Conservation (phyloP, 345 rosid species). For the Hevea brasiliensis region DNA sequence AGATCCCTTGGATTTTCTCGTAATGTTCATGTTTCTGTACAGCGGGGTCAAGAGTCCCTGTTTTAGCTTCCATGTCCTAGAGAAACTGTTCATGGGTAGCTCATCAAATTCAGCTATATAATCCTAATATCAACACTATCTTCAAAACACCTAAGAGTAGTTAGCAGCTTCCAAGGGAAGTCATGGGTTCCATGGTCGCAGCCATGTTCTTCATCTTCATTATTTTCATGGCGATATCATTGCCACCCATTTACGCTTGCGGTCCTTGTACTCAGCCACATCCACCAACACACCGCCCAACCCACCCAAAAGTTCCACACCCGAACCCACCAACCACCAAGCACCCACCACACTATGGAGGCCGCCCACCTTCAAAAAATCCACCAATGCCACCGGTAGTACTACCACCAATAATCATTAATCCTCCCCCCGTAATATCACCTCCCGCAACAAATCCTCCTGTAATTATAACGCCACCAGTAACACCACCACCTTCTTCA, state of each 20-base stretch:
- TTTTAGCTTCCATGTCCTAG: background rate
- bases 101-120: constrained; percentile 36
- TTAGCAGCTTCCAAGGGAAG: constrained; percentile 15
- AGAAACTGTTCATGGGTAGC: constrained; percentile 44
- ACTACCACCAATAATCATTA: constrained; percentile 9
- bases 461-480: constrained; percentile 29
- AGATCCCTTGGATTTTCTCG: constrained; percentile 15
- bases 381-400: constrained; percentile 26
- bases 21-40: background rate
- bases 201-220: constrained; percentile 48
- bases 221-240: constrained; percentile 46
- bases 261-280: constrained; percentile 48
- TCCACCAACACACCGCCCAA: constrained; percentile 37
- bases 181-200: constrained; percentile 44
- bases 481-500: constrained; percentile 51
- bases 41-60: constrained; percentile 17
- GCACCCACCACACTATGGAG: constrained; percentile 59
- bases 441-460: constrained; percentile 26
- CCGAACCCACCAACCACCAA: constrained; percentile 42
- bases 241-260: constrained; percentile 64
- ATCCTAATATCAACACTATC: background rate
- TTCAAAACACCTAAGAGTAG: constrained; percentile 10
- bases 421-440: constrained; percentile 16
- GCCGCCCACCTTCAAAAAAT: constrained; percentile 30
- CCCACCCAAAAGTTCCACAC: constrained; percentile 32